Evolutionary conservation across 495 filamentous ascomycete species (phyloP).

Genomic region (Penicilliopsis zonata): DNA sequence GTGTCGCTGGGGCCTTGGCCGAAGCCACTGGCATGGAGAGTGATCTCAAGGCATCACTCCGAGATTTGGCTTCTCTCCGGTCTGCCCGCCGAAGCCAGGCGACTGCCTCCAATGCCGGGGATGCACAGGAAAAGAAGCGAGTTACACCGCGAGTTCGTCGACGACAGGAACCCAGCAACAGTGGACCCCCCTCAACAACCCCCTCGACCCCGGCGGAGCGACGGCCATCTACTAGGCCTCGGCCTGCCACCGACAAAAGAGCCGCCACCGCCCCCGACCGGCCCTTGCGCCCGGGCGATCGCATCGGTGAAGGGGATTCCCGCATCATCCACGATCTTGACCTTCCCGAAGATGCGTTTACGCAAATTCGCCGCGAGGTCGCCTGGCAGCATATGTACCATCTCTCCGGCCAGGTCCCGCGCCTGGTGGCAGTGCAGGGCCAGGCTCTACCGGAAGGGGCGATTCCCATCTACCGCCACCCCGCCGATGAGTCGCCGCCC

Average conservation of each 20-base stretch:
- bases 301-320: slow-evolving; percentile 69
- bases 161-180: slow-evolving; percentile 15
- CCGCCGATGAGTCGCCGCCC: slow-evolving; percentile 78
- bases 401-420: slow-evolving; percentile 80
- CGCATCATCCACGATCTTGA: slow-evolving; percentile 57
- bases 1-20: neutral
- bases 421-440: slow-evolving; percentile 88
- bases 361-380: slow-evolving; percentile 62
- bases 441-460: slow-evolving; percentile 55
- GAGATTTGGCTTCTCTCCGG: slow-evolving; percentile 3
- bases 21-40: slow-evolving; percentile 8
- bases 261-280: slow-evolving; percentile 4
- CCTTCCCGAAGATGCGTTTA: slow-evolving; percentile 49
- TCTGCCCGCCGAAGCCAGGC: neutral
- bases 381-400: slow-evolving; percentile 90
- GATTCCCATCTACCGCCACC: slow-evolving; percentile 88
- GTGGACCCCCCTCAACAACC: slow-evolving; percentile 9
- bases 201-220: slow-evolving; percentile 2
- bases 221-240: slow-evolving; percentile 6
- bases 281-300: slow-evolving; percentile 25
- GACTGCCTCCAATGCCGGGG: slow-evolving; percentile 1
- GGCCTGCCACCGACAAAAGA: slow-evolving; percentile 5
- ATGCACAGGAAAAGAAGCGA: slow-evolving; percentile 12
- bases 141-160: slow-evolving; percentile 20
- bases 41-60: slow-evolving; percentile 8